phyloP scores from a whole-genome alignment of 768 basidiomycete genomes.

The Calocybe gangraenosa region DNA sequence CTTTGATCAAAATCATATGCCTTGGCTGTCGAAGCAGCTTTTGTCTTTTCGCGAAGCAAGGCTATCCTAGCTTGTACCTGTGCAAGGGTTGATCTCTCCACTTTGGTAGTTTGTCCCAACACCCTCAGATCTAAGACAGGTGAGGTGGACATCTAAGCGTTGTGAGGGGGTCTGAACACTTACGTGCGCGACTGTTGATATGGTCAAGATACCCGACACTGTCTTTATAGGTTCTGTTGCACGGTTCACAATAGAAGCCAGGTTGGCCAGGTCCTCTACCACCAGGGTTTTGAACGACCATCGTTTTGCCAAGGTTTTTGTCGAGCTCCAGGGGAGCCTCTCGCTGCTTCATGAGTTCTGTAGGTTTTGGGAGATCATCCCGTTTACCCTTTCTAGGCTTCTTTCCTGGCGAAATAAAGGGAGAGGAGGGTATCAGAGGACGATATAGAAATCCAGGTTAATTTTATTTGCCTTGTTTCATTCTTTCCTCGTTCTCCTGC shows the following conservation, averaged over 20 bases:
- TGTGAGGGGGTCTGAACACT: slow-evolving; percentile 23
- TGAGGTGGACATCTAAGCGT: slow-evolving; percentile 2
- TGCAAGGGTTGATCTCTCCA: slow-evolving; percentile 85
- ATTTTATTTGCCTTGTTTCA: slow-evolving; percentile 66
- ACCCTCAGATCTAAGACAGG: slow-evolving; percentile 69
- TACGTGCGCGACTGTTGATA: slow-evolving; percentile 90
- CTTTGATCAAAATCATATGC: slow-evolving; percentile 94
- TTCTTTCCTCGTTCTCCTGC: slow-evolving; percentile 78
- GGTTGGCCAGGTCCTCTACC: slow-evolving; percentile 87
- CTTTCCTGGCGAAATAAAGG: slow-evolving; percentile 63
- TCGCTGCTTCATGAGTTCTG: slow-evolving; percentile 87
- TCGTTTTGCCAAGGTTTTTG: slow-evolving; percentile 92
- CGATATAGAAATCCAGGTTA: background rate
- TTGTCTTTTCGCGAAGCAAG: slow-evolving; percentile 80
- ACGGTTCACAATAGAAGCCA: slow-evolving; percentile 91
- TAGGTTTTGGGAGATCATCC: slow-evolving; percentile 88
- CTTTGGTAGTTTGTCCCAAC: slow-evolving; percentile 93
- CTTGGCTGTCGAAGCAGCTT: slow-evolving; percentile 77
- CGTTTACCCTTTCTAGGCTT: slow-evolving; percentile 64
- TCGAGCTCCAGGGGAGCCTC: slow-evolving; percentile 84
- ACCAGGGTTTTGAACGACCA: slow-evolving; percentile 84
- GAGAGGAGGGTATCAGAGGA: slow-evolving; percentile 6
- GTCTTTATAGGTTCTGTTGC: slow-evolving; percentile 90
- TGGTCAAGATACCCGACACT: slow-evolving; percentile 93
- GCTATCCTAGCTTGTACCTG: slow-evolving; percentile 94